Base-by-base conservation (phyloP, 2,329 filamentous ascomycete species). In the Aureobasidium mangrovei region DNA sequence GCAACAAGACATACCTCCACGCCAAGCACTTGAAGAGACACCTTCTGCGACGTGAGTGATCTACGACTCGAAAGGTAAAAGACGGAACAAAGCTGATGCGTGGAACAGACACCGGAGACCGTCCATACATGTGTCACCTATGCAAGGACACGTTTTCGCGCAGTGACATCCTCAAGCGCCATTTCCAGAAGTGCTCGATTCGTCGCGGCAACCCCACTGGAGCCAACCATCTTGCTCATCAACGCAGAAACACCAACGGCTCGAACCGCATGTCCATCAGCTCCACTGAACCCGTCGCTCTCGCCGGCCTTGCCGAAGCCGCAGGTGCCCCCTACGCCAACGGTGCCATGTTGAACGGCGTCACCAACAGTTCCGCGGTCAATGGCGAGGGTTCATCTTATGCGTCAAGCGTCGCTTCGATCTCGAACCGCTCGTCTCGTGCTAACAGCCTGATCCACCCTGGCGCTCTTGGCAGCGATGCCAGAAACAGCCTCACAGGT, bases 141-240 rank as follows among this genome's bases (percentile, higher is more conserved):
- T 98, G 93, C 78, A 90, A 93, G 70, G 93, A 97, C 72, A 97
- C 91, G 33, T 98, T 98, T 73, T 95, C 89, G 46, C 85, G 93
- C 70, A 95, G 90, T 78, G 93, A 98, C 69, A 97, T 98, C 61
- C 76, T 98, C 65, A 98, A 98, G 78, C 88, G 93, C 61, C 93
- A 98, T 74, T 98, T 97, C 74, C 91, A 96, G 72, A 98, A 98
- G 77, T 98, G 93, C 75, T 96, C 93, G 38, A 89, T 96, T 61
- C 85, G 93, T 65, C 85, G 93, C 68, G 93, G 93, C 56, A 97
- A 97, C 73, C 91, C 93, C 53, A 95, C 90, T 12, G 91, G 91
- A 63, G 89, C 89, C 59, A 95, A 88, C 67, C 93, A 98, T 74
- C 73, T 98, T 71, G 94, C 91, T 62, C 90, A 96, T 46, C 66